A percentile compares a stretch with the other conserved stretches of the same genome.
These are phyloP conservation scores for Aspergillus pseudonomiae DNA, from an alignment of 2,329 filamentous ascomycete species.

Conservation along the genomic window DNA sequence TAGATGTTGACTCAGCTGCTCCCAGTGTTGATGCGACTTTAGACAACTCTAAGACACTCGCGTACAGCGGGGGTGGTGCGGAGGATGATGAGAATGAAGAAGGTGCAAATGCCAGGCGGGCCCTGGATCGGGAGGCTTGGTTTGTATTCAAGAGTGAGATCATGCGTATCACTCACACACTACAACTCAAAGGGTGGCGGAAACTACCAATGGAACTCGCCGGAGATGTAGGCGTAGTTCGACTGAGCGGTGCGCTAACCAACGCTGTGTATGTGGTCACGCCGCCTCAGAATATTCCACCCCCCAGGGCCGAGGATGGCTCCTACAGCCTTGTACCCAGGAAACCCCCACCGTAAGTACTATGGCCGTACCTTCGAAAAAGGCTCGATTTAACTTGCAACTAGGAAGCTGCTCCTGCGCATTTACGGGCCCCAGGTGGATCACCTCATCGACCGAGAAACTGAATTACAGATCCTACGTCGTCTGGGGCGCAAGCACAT, in stretches of 20 bases:
- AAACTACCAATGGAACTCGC: slow-evolving; percentile 63
- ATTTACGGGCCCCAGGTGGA: slow-evolving; percentile 96
- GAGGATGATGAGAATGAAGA: slow-evolving; percentile 48
- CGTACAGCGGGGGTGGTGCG: slow-evolving; percentile 65
- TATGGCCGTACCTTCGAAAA: neutral
- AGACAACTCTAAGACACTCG: slow-evolving; percentile 87
- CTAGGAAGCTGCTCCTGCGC: slow-evolving; percentile 77
- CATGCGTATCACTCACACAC: slow-evolving; percentile 82
- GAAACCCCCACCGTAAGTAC: slow-evolving; percentile 57
- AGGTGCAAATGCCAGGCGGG: slow-evolving; percentile 51
- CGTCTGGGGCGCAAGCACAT: slow-evolving; percentile 90
- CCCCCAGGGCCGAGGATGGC: slow-evolving; percentile 43
- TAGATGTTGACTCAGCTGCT: slow-evolving; percentile 79
- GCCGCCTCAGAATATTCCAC: slow-evolving; percentile 68
- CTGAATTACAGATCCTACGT: slow-evolving; percentile 81
- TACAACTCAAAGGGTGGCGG: slow-evolving; percentile 89
- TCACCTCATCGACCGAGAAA: slow-evolving; percentile 91
- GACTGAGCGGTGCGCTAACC: slow-evolving; percentile 82
- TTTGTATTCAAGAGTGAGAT: slow-evolving; percentile 89
- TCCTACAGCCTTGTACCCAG: slow-evolving; percentile 42
- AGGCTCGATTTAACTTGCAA: neutral
- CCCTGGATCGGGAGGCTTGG: slow-evolving; percentile 78
- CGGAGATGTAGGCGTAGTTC: slow-evolving; percentile 48
- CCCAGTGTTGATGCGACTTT: slow-evolving; percentile 81
- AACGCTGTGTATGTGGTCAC: slow-evolving; percentile 96